A percentile compares a stretch with the other conserved stretches of the same genome.
phyloP scores from a whole-genome alignment of 345 rosid genomes.

The Aurinia saxatilis region DNA sequence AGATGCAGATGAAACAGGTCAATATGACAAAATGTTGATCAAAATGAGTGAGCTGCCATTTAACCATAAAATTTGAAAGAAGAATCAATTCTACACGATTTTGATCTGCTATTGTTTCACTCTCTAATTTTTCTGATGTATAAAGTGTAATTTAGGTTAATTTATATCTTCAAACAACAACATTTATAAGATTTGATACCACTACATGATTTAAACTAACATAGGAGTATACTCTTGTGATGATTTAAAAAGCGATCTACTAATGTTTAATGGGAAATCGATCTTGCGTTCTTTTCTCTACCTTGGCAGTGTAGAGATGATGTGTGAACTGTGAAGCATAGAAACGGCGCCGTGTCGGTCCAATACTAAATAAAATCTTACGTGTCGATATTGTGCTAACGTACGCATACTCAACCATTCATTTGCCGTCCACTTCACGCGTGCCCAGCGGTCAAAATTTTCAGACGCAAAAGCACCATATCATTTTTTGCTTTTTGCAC shows the following conservation, averaged over 20 bases:
- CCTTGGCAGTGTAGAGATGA: too few relatives aligned
- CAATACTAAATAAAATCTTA: slow-evolving; percentile 2
- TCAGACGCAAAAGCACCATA: slow-evolving; percentile 35
- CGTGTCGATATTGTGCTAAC: slow-evolving; percentile 16
- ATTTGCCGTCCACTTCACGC: slow-evolving; percentile 69
- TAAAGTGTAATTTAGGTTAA: too few relatives aligned
- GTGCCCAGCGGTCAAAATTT: slow-evolving; percentile 44
- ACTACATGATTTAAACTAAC: background rate
- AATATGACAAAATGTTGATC: too few relatives aligned
- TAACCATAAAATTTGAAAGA: too few relatives aligned
- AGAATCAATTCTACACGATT: too few relatives aligned
- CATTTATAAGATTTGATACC: background rate
- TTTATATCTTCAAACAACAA: background rate
- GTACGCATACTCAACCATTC: slow-evolving; percentile 23
- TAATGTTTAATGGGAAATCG: background rate
- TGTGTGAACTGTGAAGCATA: slow-evolving; percentile 22
- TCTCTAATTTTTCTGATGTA: too few relatives aligned
- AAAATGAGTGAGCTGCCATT: too few relatives aligned
- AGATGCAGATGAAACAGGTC: too few relatives aligned
- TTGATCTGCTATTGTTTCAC: too few relatives aligned
- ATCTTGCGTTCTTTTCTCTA: background rate
- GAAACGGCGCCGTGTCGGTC: slow-evolving; percentile 28
- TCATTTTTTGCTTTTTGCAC: background rate
- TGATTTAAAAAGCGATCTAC: background rate
- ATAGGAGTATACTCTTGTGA: background rate